These are phyloP conservation scores for Periconia digitata DNA, from an alignment of 2,329 filamentous ascomycete species.

Conservation along the genomic window DNA sequence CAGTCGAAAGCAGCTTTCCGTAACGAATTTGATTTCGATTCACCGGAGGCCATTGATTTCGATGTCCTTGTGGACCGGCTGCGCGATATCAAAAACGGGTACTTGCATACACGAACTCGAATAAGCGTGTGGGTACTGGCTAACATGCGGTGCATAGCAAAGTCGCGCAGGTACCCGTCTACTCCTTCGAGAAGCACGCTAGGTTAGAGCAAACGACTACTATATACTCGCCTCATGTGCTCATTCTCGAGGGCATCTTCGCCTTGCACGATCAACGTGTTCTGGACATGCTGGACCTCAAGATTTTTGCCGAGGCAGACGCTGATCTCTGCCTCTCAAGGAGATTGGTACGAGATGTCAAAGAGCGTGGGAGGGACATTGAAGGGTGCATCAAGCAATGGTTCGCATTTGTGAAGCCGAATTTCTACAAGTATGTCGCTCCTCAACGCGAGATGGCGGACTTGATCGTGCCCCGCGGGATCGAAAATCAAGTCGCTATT, in stretches of 20 bases:
- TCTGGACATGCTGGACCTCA: slow-evolving; percentile 85
- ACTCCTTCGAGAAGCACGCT: slow-evolving; percentile 92
- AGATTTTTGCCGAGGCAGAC: slow-evolving; percentile 96
- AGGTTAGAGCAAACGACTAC: slow-evolving; percentile 77
- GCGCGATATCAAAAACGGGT: slow-evolving; percentile 88
- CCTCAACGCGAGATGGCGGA: slow-evolving; percentile 91
- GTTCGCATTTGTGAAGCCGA: slow-evolving; percentile 95
- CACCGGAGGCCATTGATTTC: slow-evolving; percentile 93
- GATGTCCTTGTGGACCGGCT: slow-evolving; percentile 80
- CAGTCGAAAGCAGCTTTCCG: slow-evolving; percentile 78
- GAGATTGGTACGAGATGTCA: slow-evolving; percentile 84
- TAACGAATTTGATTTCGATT: slow-evolving; percentile 96
- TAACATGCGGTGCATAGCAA: slow-evolving; percentile 58
- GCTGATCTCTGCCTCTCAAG: slow-evolving; percentile 89
- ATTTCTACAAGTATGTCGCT: slow-evolving; percentile 91
- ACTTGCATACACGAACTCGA: slow-evolving; percentile 33
- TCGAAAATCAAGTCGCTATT: slow-evolving; percentile 93
- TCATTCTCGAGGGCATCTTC: slow-evolving; percentile 95
- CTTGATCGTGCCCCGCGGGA: slow-evolving; percentile 90
- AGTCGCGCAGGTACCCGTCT: slow-evolving; percentile 87
- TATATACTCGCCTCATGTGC: slow-evolving; percentile 93
- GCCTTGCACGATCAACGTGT: slow-evolving; percentile 87
- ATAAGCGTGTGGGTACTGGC: slow-evolving; percentile 4
- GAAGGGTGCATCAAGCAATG: slow-evolving; percentile 98
- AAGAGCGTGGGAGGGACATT: slow-evolving; percentile 84